Base-by-base conservation (phyloP, 2,329 filamentous ascomycete species). In the Colletotrichum graminicola region DNA sequence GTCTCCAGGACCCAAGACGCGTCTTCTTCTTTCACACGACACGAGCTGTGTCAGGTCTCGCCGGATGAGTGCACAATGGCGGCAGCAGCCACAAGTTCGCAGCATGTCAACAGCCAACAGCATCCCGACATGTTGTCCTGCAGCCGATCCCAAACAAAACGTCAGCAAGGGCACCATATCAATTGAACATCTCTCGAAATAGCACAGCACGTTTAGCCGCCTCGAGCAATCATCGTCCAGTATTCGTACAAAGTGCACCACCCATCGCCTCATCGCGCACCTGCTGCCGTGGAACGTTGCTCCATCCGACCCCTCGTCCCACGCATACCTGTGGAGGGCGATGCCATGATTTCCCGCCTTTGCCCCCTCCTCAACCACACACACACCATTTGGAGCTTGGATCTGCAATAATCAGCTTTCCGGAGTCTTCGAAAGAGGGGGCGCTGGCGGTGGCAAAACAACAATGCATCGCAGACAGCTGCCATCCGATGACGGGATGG, bases 361-460 rank as follows among this genome's bases (percentile, higher is more conserved):
- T 36, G 57, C 57, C 57, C 57, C 57, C 45, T n/a, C 45, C 45
- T 47, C n/a, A 12, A 23, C 45, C 45, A 47, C 56, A 51, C 39
- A 45, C 21, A 41, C 14, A 29, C 11, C 23, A 1, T 26, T 26
- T 54, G 18, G 26, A 54, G 18, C 68, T 54, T 68, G 68, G 52
- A 64, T 64, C 68, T 68, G 65, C 68, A 63, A 32, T 18, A 23
- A 39, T 54, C 65, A 45, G 36, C 64, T 54, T 39, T 34, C 36
- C 26, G 29, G 47, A 41, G 45, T 45, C 34, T 21, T 10, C 34
- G 45, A 54, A 60, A 68, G 68, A 54, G 26, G 29, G 23, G 39
- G 18, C 63, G 29, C 49, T 39, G 55, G 47, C 51, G 39, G 59
- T 71, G 68, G 65, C 68, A 70, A 68, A 59, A 47, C 69, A 63